Base-by-base conservation (phyloP, 352 stramenopile species). In the Globisporangium radiosum region DNA sequence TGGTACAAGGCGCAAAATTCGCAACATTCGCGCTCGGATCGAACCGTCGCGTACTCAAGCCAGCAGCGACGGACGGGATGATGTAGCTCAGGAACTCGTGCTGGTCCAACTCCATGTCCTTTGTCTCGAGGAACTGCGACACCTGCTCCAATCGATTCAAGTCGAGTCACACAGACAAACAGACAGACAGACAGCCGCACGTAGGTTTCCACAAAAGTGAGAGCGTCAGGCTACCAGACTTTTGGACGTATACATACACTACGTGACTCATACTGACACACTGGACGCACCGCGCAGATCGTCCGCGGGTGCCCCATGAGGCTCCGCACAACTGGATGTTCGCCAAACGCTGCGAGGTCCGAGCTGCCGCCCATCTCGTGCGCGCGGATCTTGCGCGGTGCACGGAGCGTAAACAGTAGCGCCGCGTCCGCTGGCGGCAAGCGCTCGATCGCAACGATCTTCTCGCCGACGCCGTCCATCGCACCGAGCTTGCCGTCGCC, bases 31-130 rank as follows among this genome's bases (percentile, higher is more conserved):
- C 17, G 3, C 14, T 68, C 10, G 60, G 48, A 38, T 71, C 66
- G 17, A 67, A 67, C 17, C 76, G 74, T n/a, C 69, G 66, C 40
- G 71, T 54, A n/a, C 71, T 73, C 43, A 92, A 70, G 4, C 83
- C 83, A 1, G 77, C 83, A n/a, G 79, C 86, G 8, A 92, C 81
- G 0, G 83, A 87, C 17, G 83, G 83, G 38, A 92, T 88, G 51
- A 92, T 88, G 63, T 90, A 92, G 55, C 78, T 75, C 15, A 92
- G 61, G 49, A 92, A 90, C 61, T 92, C 83, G 48, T 78, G 75
- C 66, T 91, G 78, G 49, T 92, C 83, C n/a, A 89, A 62, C 45
- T 90, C 76, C 77, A 92, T 88, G 58, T 92, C 83, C 54, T 89
- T 90, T 45, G 78, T 82, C 62, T 92, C 81, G 59, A 92, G 60